Conservation (phyloP, 257 asterid species). For the Prunella vulgaris region DNA sequence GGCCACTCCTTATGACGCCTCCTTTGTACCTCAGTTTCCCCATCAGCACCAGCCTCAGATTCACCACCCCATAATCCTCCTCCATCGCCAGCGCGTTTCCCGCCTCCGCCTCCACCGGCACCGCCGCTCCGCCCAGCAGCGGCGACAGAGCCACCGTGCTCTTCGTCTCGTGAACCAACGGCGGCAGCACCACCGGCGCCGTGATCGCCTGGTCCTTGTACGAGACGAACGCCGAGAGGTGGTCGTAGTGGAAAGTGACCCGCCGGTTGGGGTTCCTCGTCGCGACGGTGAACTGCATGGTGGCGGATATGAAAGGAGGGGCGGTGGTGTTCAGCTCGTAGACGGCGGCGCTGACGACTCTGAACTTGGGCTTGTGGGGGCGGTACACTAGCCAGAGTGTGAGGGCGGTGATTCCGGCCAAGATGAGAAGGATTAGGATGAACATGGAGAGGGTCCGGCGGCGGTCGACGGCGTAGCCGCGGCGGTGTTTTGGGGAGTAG, state of each 20-base stretch:
- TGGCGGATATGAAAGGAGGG: conserved; percentile 39
- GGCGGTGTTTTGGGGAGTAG: background rate
- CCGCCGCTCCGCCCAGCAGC: conserved; percentile 42
- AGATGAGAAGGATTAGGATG: conserved; percentile 26
- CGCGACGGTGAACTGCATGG: conserved; percentile 57
- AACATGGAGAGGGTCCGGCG: conserved; percentile 25
- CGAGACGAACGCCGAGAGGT: conserved; percentile 44
- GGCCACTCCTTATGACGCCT: conserved; percentile 31
- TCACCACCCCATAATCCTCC: conserved; percentile 54
- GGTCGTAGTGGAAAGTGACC: conserved; percentile 43
- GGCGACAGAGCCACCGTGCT: conserved; percentile 66
- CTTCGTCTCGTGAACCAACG: conserved; percentile 41
- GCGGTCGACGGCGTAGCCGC: background rate
- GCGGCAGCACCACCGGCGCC: conserved; percentile 43
- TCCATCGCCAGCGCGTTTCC: conserved; percentile 39
- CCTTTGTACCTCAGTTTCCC: conserved; percentile 51
- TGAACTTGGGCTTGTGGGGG: conserved; percentile 53
- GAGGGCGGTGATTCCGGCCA: conserved; percentile 44
- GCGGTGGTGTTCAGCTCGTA: conserved; percentile 42
- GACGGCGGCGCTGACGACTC: conserved; percentile 47
- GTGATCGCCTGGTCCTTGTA: conserved; percentile 54
- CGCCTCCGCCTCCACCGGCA: conserved; percentile 50
- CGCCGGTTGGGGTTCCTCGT: conserved; percentile 57
- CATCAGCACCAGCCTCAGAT: conserved; percentile 39
- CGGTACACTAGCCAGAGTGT: conserved; percentile 51